phyloP scores from a whole-genome alignment of 2,329 filamentous ascomycete species.

The Aciculosporium take region DNA sequence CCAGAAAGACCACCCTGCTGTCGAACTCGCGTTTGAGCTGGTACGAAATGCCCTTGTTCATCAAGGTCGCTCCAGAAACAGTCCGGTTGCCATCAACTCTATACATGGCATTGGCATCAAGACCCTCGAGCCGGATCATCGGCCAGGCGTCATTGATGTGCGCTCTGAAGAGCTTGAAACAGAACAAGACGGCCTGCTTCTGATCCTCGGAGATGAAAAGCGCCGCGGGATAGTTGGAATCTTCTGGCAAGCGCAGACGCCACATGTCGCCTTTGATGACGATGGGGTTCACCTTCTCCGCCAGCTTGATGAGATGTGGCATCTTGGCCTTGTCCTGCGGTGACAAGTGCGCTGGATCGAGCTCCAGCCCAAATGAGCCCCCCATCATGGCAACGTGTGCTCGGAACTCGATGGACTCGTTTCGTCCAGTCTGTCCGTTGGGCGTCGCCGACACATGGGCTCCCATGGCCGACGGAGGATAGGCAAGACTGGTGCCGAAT shows the following conservation, averaged over 20 bases:
- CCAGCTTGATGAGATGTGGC: slow-evolving; percentile 37
- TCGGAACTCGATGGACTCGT: too few species aligned
- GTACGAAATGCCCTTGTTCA: slow-evolving; percentile 46
- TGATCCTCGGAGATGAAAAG: slow-evolving; percentile 42
- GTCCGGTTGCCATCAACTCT: slow-evolving; percentile 35
- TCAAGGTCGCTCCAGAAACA: slow-evolving; percentile 44
- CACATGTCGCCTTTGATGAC: too few species aligned
- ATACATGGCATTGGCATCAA: slow-evolving; percentile 41
- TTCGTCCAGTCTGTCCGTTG: slow-evolving; percentile 44
- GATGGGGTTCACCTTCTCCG: slow-evolving; percentile 44
- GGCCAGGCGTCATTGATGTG: slow-evolving; percentile 37
- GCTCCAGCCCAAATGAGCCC: slow-evolving; percentile 51
- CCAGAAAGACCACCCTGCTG: slow-evolving; percentile 41
- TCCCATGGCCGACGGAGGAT: slow-evolving; percentile 49
- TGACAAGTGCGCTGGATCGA: slow-evolving; percentile 38
- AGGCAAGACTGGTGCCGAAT: slow-evolving; percentile 49
- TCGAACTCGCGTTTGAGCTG: slow-evolving; percentile 35
- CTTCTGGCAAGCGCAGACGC: too few species aligned
- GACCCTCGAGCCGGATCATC: slow-evolving; percentile 37
- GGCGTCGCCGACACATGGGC: slow-evolving; percentile 50
- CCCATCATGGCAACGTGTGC: too few species aligned
- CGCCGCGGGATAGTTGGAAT: slow-evolving; percentile 45
- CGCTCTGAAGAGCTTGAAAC: slow-evolving; percentile 39
- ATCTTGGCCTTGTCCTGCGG: slow-evolving; percentile 37
- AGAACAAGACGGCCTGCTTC: slow-evolving; percentile 38